These are phyloP conservation scores for Aspergillus sparsus DNA, from an alignment of 495 filamentous ascomycete genomes.

Conservation along the genomic window DNA sequence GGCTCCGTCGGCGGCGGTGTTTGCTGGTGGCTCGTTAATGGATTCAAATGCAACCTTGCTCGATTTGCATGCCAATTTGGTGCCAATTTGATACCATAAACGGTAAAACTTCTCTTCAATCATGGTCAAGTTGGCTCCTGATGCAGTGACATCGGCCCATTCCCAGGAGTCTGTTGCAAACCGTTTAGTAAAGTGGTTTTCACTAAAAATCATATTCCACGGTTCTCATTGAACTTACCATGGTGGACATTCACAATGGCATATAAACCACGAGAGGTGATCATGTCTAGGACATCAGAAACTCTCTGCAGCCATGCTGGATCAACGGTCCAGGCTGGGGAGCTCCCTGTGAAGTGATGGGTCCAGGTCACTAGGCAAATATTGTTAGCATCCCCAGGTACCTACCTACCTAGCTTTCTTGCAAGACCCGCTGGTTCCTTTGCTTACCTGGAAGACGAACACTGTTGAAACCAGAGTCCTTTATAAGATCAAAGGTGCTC, in stretches of 20 bases:
- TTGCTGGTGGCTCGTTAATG: constrained; percentile 61
- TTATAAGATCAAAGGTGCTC: constrained; percentile 52
- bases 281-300: constrained; percentile 58
- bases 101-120: constrained; percentile 59
- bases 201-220: too few relatives aligned
- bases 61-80: constrained; percentile 55
- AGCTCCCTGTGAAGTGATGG: constrained; percentile 53
- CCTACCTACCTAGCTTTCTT: background rate
- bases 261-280: constrained; percentile 52
- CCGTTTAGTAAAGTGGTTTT: too few relatives aligned
- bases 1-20: constrained; percentile 49
- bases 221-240: constrained; percentile 26
- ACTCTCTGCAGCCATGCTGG: constrained; percentile 60
- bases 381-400: constrained; percentile 19
- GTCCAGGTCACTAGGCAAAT: constrained; percentile 54
- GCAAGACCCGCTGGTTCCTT: background rate
- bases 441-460: constrained; percentile 56
- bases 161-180: constrained; percentile 48
- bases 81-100: constrained; percentile 62
- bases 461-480: constrained; percentile 58
- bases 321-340: constrained; percentile 56
- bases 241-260: constrained; percentile 62
- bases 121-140: constrained; percentile 48
- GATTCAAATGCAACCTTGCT: constrained; percentile 59
- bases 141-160: constrained; percentile 57